Base-by-base conservation (phyloP, 2,329 filamentous ascomycete genomes). In the Paracoccidioides lutzii region DNA sequence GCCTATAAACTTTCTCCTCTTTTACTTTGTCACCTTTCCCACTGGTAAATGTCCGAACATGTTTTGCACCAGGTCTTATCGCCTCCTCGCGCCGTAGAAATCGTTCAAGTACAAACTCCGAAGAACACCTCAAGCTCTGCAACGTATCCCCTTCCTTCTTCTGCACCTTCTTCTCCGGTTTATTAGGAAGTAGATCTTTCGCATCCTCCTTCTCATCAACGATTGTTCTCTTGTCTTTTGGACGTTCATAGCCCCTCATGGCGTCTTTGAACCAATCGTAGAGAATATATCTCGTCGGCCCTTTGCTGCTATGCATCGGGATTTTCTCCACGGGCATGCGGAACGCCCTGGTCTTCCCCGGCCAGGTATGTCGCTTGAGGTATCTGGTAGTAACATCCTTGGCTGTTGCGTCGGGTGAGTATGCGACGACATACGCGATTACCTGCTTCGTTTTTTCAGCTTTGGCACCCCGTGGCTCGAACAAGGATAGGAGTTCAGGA, bases 381-480 rank as follows among this genome's bases (percentile, higher is more conserved):
- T 98, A 98, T 33, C 93, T 81, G 9, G 93, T 84, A 0, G 93
- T 98, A 14, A 98, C 87, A 67, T 98, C 93, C 67, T 97, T 97
- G 10, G 89, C 90, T 0, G 89, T 90, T 2, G 88, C 88, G 66
- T 97, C 90, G 3, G 81, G 72, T 0, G 87, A 88, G 69, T 87
- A 88, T 0, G 86, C 90, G 22, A 97, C 76, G 2, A 95, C 80
- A 65, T 98, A 98, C 48, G 88, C 87, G 65, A 95, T 89, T 10
- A 95, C 82, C 68, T 97, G 91, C 62, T 88, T 91, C 0, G 86
- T 82, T 64, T 86, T 89, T 38, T 95, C 89, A 0, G 90, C 89
- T 66, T 87, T 88, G 40, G 78, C 80, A 5, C 91, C 90, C 12
- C 89, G 83, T 12, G 90, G 88, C 64, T 96, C 90, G 53, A 97